Evolutionary conservation across 495 filamentous ascomycete species (phyloP), one percentile per base, ranked within the genome.

Genomic region (Tetracladium marchalianum): DNA sequence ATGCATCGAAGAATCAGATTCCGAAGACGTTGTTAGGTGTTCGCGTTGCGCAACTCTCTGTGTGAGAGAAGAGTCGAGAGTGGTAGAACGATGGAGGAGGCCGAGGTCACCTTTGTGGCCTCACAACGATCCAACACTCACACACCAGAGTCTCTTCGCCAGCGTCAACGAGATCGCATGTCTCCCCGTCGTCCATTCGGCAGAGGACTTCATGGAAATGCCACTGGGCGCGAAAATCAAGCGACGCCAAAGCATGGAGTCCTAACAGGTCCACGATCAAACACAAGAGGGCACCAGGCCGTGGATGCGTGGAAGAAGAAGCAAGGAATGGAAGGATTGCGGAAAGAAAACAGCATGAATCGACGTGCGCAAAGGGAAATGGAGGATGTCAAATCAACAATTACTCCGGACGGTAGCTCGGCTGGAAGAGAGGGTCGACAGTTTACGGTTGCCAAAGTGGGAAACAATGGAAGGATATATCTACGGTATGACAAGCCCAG

Each of bases 371-470:
- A 41, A 34, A 37, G 47, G 31, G 53, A 53, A 12, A 31, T 37
- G 6, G 50, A 55, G 35, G 46, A 58, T 16, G 66, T 66, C 32
- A 72, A 66, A 55, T 66, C 61, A 59, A 70, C 71, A 31, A 59
- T 75, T 41, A 58, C 69, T 4, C 70, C 67, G 5, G 73, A 77
- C 35, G 56, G 52, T 24, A 40, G 50, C 16, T 53, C 56, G 11
- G 56, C 52, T n/a, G 74, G 73, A 8, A 64, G 72, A 50, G 72
- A 74, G 66, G 85, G 81, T 19, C 73, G 85, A 41, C 84, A 92
- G 58, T 97, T 95, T 63, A 86, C 87, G 9, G 90, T 96, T 46
- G 88, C 85, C 18, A 96, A 94, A 66, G 84, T 97, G 46, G 90
- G 89, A 39, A 85, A 88, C 59, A 90, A 92, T 68, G 90, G 90